Percentiles rank a stretch among this genome's conserved stretches.
Evolutionary conservation across 257 asterid genomes (phyloP).

Genomic region (Fraxinus pennsylvanica): DNA sequence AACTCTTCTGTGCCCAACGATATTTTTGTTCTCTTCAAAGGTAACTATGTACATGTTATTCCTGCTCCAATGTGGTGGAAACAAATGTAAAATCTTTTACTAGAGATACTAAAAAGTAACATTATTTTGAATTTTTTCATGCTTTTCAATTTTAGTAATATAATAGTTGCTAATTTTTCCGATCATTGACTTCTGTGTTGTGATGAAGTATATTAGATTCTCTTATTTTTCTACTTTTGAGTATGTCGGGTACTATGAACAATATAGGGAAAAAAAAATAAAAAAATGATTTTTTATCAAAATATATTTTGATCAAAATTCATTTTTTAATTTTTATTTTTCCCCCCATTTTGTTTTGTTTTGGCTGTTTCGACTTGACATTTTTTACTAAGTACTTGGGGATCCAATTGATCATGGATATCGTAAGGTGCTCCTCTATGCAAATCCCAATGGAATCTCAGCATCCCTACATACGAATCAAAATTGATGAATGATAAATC

Average conservation of each 20-base stretch:
- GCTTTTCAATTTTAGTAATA: neutral
- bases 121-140: neutral
- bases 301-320: too few species aligned
- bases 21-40: slow-evolving; percentile 21
- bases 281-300: too few species aligned
- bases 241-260: neutral
- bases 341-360: too few species aligned
- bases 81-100: slow-evolving; percentile 20
- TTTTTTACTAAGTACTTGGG: too few species aligned
- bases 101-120: neutral
- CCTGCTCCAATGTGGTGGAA: slow-evolving; percentile 17
- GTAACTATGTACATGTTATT: slow-evolving; percentile 30
- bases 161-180: neutral
- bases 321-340: too few species aligned
- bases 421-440: too few species aligned
- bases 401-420: too few species aligned
- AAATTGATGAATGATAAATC: too few species aligned
- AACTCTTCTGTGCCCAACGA: slow-evolving; percentile 9
- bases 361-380: too few species aligned
- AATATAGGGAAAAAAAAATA: too few species aligned
- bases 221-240: neutral
- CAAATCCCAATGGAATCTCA: too few species aligned
- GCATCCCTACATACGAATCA: too few species aligned
- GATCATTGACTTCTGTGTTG: slow-evolving; percentile 11
- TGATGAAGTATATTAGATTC: neutral